A percentile compares a stretch with the other conserved stretches of the same genome.
Evolutionary conservation across 2,329 filamentous ascomycete genomes (phyloP).

Genomic region (Penicillium sp.): DNA sequence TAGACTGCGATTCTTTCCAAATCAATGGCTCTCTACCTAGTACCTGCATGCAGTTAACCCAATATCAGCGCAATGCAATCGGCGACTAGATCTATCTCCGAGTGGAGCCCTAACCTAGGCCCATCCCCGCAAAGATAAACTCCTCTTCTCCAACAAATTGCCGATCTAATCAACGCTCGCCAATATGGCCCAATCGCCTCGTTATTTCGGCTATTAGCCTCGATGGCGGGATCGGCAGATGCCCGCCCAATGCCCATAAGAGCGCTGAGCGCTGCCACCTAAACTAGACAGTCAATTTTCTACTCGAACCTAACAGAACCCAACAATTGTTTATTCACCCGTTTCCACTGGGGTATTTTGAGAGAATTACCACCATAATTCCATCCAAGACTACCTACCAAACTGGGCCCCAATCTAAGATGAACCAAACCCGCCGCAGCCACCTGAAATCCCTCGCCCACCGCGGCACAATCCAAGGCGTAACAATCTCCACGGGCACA

Average conservation of each 20-base stretch:
- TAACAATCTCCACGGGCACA: conserved; percentile 41
- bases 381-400: not conserved
- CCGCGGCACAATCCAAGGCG: conserved; percentile 50
- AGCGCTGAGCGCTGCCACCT: not conserved
- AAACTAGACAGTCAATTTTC: too few species aligned
- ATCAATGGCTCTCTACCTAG: too few species aligned
- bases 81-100: not conserved
- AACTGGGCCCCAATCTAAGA: conserved; percentile 3
- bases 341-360: not conserved
- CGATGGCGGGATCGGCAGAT: conserved; percentile 9
- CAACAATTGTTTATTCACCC: not conserved
- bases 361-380: not conserved
- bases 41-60: too few species aligned
- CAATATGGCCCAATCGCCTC: conserved; percentile 12
- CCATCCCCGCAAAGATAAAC: not conserved
- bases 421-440: conserved; percentile 27
- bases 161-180: conserved; percentile 18
- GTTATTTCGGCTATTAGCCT: conserved; percentile 19
- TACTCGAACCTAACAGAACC: too few species aligned
- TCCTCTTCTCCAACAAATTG: conserved; percentile 5
- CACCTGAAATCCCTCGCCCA: conserved; percentile 29
- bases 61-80: not conserved
- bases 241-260: not conserved
- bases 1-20: too few species aligned
- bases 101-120: not conserved